Evolutionary conservation across 2,329 filamentous ascomycete genomes (phyloP), one percentile per base, ranked within the genome.

Genomic region (Colletotrichum tropicicola): DNA sequence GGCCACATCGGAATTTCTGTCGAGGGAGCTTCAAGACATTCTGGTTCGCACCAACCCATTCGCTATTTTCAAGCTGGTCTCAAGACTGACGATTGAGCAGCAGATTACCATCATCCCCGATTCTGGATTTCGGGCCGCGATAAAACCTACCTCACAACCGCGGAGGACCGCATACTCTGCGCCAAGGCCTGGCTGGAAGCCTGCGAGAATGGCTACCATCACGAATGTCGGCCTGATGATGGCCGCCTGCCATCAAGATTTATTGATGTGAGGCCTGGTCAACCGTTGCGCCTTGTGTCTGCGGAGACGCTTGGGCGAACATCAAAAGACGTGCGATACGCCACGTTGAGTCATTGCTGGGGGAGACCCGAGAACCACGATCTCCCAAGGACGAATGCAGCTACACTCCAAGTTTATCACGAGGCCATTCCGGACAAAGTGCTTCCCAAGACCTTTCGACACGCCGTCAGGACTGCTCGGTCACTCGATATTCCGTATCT

Each of bases 271-370:
- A 8, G 19, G 6, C 44, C 15, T 4, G 15, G 1, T 9, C 17
- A 43, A 15, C 19, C 23, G 4, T 6, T 51, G 10, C 58, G 51
- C 4, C 51, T 61, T 1, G 5, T 41, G 8, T 4, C 30, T 1
- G 21, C 19, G 4, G 10, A 15, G 3, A 7, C 3, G 5, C 5
- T 49, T 2, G 23, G 5, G 6, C 28, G 17, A 9, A 5, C 9
- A 28, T 5, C 10, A 4, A 19, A 8, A 3, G 5, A 10, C 3
- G 12, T 39, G 5, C 32, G 51, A 0, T 61, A 61, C 15, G 58
- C 58, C 0, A 56, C 32, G 0, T 23, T 61, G 17, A 61, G 58
- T 17, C 32, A 61, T 15, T 48, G n/a, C 25, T 61, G 58, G 58
- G 58, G 58, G 1, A 9, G 3, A 3, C n/a, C 25, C 2, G 23